Conservation (phyloP, 768 basidiomycete genomes). For the Lactifluus subvellereus region DNA sequence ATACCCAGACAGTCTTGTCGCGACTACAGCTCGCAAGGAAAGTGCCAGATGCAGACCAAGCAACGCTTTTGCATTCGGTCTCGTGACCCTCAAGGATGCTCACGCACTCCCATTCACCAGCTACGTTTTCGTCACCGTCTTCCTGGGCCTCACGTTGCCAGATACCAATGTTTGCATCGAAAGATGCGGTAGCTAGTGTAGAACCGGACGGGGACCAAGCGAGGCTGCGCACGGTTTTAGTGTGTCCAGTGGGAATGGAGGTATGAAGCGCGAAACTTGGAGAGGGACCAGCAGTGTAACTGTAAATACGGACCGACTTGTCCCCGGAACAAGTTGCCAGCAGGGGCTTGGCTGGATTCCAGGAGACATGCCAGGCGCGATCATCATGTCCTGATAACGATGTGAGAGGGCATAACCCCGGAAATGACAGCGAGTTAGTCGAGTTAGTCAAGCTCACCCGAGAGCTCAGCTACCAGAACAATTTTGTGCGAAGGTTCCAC, state of each 20-base stretch:
- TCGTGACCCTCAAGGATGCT: conserved; percentile 91
- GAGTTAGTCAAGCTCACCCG: background rate
- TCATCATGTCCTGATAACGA: conserved; percentile 60
- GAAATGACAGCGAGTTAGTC: background rate
- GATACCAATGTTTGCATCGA: conserved; percentile 86
- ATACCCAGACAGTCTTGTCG: conserved; percentile 98
- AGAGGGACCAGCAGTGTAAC: conserved; percentile 41
- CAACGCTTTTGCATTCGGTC: conserved; percentile 76
- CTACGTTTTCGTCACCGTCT: conserved; percentile 32
- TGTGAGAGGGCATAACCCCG: background rate
- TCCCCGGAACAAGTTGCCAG: conserved; percentile 94
- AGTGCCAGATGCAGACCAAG: conserved; percentile 39
- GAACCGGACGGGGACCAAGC: conserved; percentile 88
- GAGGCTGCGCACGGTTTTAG: conserved; percentile 78
- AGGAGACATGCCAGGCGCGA: conserved; percentile 81
- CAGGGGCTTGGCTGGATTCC: conserved; percentile 77
- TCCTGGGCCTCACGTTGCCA: conserved; percentile 69
- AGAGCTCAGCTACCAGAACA: background rate
- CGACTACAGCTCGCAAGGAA: conserved; percentile 91
- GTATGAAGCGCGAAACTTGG: conserved; percentile 47
- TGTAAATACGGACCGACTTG: conserved; percentile 83
- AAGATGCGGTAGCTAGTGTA: conserved; percentile 86
- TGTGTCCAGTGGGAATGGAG: conserved; percentile 78
- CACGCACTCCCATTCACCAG: conserved; percentile 78
- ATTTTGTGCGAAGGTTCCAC: conserved; percentile 17